A percentile compares a stretch with the other conserved stretches of the same genome.
These are phyloP conservation scores for Ogataea hybrid DNA, from an alignment of 1,139 yeast genomes.

Conservation along the genomic window DNA sequence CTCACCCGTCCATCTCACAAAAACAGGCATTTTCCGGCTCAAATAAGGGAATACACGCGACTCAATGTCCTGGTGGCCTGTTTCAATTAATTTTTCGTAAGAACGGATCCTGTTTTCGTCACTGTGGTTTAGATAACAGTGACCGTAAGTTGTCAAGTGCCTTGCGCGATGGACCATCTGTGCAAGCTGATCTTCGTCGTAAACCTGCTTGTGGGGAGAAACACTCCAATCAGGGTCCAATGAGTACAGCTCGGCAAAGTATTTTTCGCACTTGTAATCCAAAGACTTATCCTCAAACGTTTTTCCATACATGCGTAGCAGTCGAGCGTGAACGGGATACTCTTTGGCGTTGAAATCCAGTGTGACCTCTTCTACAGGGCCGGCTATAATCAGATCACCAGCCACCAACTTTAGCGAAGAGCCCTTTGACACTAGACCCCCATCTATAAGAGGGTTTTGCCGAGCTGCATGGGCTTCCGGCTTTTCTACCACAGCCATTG, in stretches of 20 bases:
- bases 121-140: slow-evolving; percentile 40
- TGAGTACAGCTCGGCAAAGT: slow-evolving; percentile 32
- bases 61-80: slow-evolving; percentile 34
- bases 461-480: no score
- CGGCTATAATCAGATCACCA: neutral
- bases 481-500: no score
- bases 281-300: slow-evolving; percentile 13
- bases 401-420: slow-evolving; percentile 2
- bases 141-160: slow-evolving; percentile 44
- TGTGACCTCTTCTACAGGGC: neutral
- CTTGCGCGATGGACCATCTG: slow-evolving; percentile 41
- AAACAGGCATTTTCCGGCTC: slow-evolving; percentile 40
- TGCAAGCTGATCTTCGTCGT: slow-evolving; percentile 32
- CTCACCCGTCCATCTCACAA: slow-evolving; percentile 47
- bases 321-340: slow-evolving; percentile 10
- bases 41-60: slow-evolving; percentile 47
- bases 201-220: slow-evolving; percentile 24
- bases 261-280: slow-evolving; percentile 29
- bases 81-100: slow-evolving; percentile 4
- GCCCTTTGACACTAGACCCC: neutral
- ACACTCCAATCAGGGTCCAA: slow-evolving; percentile 32
- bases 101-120: slow-evolving; percentile 17
- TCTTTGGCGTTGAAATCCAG: slow-evolving; percentile 6
- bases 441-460: no score
- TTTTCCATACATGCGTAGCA: slow-evolving; percentile 10